A percentile compares a stretch with the other conserved stretches of the same genome.
These are phyloP conservation scores for Drechslerella coelobrocha DNA, from an alignment of 2,329 filamentous ascomycete genomes.

Conservation along the genomic window DNA sequence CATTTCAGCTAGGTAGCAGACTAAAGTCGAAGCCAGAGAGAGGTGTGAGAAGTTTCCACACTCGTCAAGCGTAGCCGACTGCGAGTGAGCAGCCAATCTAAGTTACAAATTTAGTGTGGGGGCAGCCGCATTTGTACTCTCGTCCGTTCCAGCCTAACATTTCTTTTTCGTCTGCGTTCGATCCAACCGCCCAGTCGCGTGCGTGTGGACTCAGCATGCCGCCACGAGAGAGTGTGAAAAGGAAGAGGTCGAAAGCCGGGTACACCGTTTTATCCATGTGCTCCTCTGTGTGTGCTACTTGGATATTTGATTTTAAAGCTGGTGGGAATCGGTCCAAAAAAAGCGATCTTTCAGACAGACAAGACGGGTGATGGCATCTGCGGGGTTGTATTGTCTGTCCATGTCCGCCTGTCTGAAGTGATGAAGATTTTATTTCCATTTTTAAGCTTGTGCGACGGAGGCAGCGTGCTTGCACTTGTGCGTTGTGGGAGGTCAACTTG, in stretches of 20 bases:
- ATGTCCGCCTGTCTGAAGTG: neutral
- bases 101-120: conserved; percentile 16
- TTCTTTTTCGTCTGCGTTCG: conserved; percentile 14
- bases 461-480: no score
- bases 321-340: no score
- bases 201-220: conserved; percentile 5
- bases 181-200: conserved; percentile 23
- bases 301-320: conserved; percentile 9
- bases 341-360: no score
- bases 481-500: neutral
- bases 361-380: neutral
- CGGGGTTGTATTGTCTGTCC: neutral
- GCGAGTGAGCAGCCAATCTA: neutral
- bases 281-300: neutral
- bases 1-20: no score
- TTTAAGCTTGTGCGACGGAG: conserved; percentile 13
- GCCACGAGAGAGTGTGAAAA: neutral
- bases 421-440: conserved; percentile 1
- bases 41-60: neutral
- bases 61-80: neutral
- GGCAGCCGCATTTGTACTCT: conserved; percentile 23
- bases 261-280: conserved; percentile 29
- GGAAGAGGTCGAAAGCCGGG: neutral
- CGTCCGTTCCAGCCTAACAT: neutral
- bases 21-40: no score